These are phyloP conservation scores for Dovyalis caffra DNA, from an alignment of 345 rosid genomes.

Conservation along the genomic window DNA sequence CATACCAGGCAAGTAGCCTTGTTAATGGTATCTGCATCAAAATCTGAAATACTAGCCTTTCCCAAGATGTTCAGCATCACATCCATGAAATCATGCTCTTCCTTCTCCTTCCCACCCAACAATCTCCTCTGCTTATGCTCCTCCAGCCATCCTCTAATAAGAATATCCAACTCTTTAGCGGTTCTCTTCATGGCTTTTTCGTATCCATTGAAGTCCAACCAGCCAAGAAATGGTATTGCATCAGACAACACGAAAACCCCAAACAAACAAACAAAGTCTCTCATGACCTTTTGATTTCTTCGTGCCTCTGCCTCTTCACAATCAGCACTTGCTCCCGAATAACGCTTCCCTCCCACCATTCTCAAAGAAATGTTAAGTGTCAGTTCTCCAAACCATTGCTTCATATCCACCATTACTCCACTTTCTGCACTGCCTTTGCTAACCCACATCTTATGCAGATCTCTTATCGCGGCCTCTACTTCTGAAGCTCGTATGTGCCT, in stretches of 20 bases:
- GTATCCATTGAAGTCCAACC: conserved; percentile 38
- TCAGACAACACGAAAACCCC: conserved; percentile 36
- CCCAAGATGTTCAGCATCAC: conserved; percentile 33
- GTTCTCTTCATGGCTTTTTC: conserved; percentile 36
- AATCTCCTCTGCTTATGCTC: conserved; percentile 39
- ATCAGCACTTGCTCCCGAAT: conserved; percentile 12
- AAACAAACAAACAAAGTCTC: conserved; percentile 24
- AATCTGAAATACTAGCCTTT: conserved; percentile 8
- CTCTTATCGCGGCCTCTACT: conserved; percentile 15
- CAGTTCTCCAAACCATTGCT: conserved; percentile 38
- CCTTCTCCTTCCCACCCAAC: conserved; percentile 3
- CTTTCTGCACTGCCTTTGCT: conserved; percentile 5
- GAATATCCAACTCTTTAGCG: conserved; percentile 33
- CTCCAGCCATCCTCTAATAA: conserved; percentile 32
- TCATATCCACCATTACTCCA: conserved; percentile 29
- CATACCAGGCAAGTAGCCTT: conserved; percentile 36
- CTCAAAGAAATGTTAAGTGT: conserved; percentile 23
- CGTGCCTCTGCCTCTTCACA: conserved; percentile 10
- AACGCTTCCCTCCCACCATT: conserved; percentile 37
- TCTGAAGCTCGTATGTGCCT: conserved; percentile 28
- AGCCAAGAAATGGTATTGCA: conserved; percentile 37
- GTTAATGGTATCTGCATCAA: conserved; percentile 26
- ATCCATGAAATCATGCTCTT: conserved; percentile 41
- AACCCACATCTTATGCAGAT: conserved; percentile 12
- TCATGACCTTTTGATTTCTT: conserved; percentile 7